Percentiles rank a stretch among this genome's conserved stretches.
These are phyloP conservation scores for Hericium erinaceus DNA, from an alignment of 768 basidiomycete genomes.

Conservation along the genomic window DNA sequence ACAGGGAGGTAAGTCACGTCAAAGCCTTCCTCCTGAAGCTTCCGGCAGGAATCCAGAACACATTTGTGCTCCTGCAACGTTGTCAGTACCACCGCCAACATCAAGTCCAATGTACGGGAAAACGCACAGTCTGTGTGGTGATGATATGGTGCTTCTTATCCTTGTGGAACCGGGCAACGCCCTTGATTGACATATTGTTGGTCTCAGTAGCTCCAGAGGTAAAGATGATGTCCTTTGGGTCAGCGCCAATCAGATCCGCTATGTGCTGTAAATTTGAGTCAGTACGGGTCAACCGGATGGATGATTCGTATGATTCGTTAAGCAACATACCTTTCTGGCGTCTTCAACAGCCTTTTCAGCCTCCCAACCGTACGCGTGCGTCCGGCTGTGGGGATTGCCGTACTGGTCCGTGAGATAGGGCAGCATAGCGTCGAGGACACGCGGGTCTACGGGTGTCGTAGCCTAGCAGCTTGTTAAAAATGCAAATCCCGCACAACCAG, in stretches of 20 bases:
- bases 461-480: conserved; percentile 43
- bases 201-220: conserved; percentile 97
- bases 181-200: conserved; percentile 97
- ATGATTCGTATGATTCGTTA: neutral
- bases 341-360: conserved; percentile 91
- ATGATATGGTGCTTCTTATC: conserved; percentile 91
- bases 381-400: conserved; percentile 96
- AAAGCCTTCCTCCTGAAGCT: conserved; percentile 92
- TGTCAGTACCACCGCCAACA: neutral
- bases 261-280: conserved; percentile 52
- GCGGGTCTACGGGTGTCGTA: conserved; percentile 94
- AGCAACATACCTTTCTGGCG: conserved; percentile 60
- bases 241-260: conserved; percentile 88
- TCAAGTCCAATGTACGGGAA: neutral
- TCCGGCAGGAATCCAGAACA: conserved; percentile 94
- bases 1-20: conserved; percentile 98
- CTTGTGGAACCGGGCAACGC: conserved; percentile 90
- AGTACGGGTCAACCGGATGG: neutral
- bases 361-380: conserved; percentile 99
- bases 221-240: conserved; percentile 92
- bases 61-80: conserved; percentile 90
- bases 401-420: conserved; percentile 93
- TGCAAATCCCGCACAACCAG: too few species aligned
- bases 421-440: conserved; percentile 94
- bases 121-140: conserved; percentile 82